These are phyloP conservation scores for Ustilago tritici DNA, from an alignment of 1,284 basidiomycete genomes.

Conservation along the genomic window DNA sequence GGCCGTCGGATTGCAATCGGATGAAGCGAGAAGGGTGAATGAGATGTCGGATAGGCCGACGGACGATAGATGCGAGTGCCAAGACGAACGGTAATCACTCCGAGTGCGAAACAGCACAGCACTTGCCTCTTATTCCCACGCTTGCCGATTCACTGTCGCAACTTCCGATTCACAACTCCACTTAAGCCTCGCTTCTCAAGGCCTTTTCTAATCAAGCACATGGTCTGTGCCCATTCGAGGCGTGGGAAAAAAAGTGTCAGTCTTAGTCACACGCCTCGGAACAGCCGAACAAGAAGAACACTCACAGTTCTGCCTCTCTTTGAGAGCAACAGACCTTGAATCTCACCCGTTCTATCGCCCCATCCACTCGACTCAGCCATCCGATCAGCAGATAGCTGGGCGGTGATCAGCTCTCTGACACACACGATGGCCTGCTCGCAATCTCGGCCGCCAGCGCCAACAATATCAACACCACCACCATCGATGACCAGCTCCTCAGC, in stretches of 20 bases:
- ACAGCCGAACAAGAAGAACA: slow-evolving; percentile 19
- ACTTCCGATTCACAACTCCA: slow-evolving; percentile 20
- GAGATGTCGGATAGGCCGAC: slow-evolving; percentile 4
- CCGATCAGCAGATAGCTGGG: not conserved
- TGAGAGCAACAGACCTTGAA: not conserved
- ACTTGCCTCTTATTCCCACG: slow-evolving; percentile 1
- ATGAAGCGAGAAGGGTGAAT: not conserved
- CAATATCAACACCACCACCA: slow-evolving; percentile 2
- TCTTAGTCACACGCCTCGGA: slow-evolving; percentile 21
- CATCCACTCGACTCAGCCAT: not conserved
- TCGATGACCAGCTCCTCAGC: slow-evolving; percentile 26
- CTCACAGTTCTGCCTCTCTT: not conserved
- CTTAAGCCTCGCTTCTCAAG: slow-evolving; percentile 6
- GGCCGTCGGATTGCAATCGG: not conserved
- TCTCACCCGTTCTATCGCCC: not conserved
- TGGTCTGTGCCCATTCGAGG: slow-evolving; percentile 31
- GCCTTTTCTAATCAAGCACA: not conserved
- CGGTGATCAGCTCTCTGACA: not conserved
- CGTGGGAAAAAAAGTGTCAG: not conserved
- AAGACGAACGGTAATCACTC: slow-evolving; percentile 1
- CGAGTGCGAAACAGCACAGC: slow-evolving; percentile 11
- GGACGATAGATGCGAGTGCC: not conserved
- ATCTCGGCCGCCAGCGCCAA: slow-evolving; percentile 13
- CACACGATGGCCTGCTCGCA: slow-evolving; percentile 19
- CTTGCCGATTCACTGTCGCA: not conserved